phyloP scores from a whole-genome alignment of 2,329 filamentous ascomycete species.

The Penicillium sp. region DNA sequence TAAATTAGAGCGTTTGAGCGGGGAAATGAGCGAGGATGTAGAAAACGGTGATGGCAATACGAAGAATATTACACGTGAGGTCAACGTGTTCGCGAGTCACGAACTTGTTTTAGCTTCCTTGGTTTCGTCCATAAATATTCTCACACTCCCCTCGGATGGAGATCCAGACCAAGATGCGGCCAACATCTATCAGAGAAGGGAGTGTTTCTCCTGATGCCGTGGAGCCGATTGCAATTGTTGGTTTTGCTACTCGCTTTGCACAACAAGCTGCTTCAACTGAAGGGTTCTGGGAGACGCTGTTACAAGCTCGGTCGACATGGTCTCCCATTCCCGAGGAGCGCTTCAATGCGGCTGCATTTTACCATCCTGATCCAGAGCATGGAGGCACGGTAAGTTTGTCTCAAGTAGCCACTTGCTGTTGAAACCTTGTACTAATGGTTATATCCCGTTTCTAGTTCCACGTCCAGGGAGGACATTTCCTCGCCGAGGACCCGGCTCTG shows the following conservation, averaged over 20 bases:
- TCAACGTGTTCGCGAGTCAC: background rate
- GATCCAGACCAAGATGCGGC: constrained; percentile 5
- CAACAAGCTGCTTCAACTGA: constrained; percentile 31
- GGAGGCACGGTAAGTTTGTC: constrained; percentile 30
- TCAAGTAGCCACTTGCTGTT: background rate
- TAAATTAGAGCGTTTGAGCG: too few relatives aligned
- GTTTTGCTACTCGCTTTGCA: constrained; percentile 28
- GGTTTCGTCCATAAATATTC: background rate
- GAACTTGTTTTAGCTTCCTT: background rate
- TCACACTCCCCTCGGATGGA: too few relatives aligned
- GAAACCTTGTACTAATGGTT: background rate
- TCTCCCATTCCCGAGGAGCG: constrained; percentile 35
- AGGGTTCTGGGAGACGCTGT: constrained; percentile 32
- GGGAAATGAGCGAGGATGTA: too few relatives aligned
- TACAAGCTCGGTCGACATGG: constrained; percentile 27
- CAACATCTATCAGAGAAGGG: background rate
- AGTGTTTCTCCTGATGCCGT: constrained; percentile 5
- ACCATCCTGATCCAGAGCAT: constrained; percentile 37
- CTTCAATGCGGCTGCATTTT: constrained; percentile 32
- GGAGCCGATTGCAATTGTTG: constrained; percentile 35
- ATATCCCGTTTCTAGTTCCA: constrained; percentile 13
- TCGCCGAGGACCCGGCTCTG: constrained; percentile 23
- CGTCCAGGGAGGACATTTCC: constrained; percentile 25
- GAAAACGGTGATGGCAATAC: too few relatives aligned
- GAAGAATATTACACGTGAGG: background rate